Base-by-base conservation (phyloP, 176 grass and related monocot genomes). In the Pharus latifolius region DNA sequence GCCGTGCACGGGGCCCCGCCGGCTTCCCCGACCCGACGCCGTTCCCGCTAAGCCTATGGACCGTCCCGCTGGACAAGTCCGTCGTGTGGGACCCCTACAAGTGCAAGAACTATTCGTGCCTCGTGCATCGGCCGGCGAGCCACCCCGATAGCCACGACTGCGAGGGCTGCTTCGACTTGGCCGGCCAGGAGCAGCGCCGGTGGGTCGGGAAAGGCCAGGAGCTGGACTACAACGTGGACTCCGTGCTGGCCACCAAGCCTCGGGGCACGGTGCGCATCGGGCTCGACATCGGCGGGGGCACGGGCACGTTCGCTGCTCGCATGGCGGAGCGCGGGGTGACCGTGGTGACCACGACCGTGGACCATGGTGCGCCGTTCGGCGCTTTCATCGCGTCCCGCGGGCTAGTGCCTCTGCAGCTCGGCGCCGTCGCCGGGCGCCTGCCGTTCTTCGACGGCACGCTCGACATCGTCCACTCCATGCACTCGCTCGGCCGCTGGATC, bases 241-340 rank as follows among this genome's bases (percentile, higher is more conserved):
- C n/a, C 23, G 81, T 88, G 51, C 81, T 84, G 18, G 58, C 69
- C 22, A 54, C 66, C 40, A 80, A 75, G 54, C 76, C 86, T 7
- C 70, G 60, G 29, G 86, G 86, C 55, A 77, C 81, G 44, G 33
- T 88, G 8, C 81, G 86, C 63, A 67, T 88, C 49, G 86, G 86
- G 31, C 76, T 88, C 0, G 86, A 88, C 86, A 84, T 88, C 60
- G 86, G 86, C 32, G 86, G 81, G 15, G 86, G 86, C 61, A 71
- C 80, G 10, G 86, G 63, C 41, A 84, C 86, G 15, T 88, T 83
- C 62, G 85, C 85, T 50, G 79, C 74, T 42, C 67, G 85, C 38
- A 83, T 88, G 80, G 49, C 53, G 5, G 86, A 88, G 65, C 81
- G 80, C 49, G 72, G 72, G 10, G 66, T 84, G 34, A 88, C 81